Percentiles rank a stretch among this genome's conserved stretches.
These are phyloP conservation scores for Ceratobasidium papillatum DNA, from an alignment of 1,284 basidiomycete genomes.

Conservation along the genomic window DNA sequence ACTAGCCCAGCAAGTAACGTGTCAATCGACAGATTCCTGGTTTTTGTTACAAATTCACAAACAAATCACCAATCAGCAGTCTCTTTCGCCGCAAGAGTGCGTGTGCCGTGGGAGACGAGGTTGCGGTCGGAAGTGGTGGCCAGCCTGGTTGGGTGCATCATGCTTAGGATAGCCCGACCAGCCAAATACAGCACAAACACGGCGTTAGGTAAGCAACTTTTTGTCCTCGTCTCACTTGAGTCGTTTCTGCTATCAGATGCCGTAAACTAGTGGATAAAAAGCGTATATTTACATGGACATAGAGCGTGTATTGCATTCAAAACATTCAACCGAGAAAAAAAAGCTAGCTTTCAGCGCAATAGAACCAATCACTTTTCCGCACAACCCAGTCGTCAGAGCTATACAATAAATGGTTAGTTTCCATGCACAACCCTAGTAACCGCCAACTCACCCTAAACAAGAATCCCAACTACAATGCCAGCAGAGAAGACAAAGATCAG, in stretches of 20 bases:
- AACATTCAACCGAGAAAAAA: background rate
- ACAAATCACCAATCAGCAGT: constrained; percentile 11
- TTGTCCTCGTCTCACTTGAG: constrained; percentile 14
- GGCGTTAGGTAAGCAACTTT: constrained; percentile 30
- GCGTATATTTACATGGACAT: background rate
- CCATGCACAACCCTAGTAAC: background rate
- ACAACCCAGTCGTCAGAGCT: background rate
- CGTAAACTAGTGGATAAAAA: background rate
- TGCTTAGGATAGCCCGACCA: background rate
- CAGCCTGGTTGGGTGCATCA: constrained; percentile 34
- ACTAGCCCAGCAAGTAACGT: constrained; percentile 22
- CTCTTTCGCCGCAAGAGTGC: background rate
- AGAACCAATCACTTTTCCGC: background rate
- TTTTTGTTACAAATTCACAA: constrained; percentile 1
- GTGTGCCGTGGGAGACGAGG: constrained; percentile 30
- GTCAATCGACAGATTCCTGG: constrained; percentile 9
- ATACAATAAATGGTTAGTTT: background rate
- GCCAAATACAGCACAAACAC: constrained; percentile 37
- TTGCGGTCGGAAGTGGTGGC: constrained; percentile 33
- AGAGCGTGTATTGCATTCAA: background rate
- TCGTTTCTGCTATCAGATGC: background rate
- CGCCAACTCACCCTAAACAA: constrained; percentile 67
- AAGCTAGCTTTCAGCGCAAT: background rate
- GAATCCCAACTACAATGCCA: constrained; percentile 66
- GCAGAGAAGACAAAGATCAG: background rate